Base-by-base conservation (phyloP, 2,329 filamentous ascomycete genomes). In the Colletotrichum kahawae region DNA sequence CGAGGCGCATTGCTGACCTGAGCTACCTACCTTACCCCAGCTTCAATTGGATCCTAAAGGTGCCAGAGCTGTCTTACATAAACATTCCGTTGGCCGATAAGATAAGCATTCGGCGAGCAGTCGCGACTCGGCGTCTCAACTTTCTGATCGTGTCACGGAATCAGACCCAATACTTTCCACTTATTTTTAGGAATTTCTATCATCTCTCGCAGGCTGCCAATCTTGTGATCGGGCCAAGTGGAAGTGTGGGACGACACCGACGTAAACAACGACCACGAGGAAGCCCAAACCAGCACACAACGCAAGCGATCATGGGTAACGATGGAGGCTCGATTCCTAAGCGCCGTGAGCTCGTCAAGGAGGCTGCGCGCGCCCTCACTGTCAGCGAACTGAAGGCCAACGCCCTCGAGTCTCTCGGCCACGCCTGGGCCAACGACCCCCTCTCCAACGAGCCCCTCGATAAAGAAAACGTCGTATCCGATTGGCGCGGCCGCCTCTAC, bases 261-360 rank as follows among this genome's bases (percentile, higher is more conserved):
- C 38, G 18, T 34, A 21, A 34, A 3, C n/a, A 63, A 18, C 21
- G 14, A 27, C 29, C 2, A 12, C 27, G 38, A 6, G 5, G 5
- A n/a, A 33, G 36, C 7, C 24, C 18, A 67, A n/a, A 18, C 18
- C 14, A n/a, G 16, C 27, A 14, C 24, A 34, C 29, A 6, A 59
- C 51, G 57, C 51, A 48, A 64, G 27, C 64, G 10, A 68, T 56
- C 77, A 98, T 99, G 97, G 97, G 97, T 83, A 99, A 99, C 87
- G 97, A 99, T 84, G 97, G 97, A 79, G 97, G 97, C 83, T 96
- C 95, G 79, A 99, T 99, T 79, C 97, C 97, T 7, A 98, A 94
- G 77, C 95, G 97, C 36, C 94, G 95, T 81, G 97, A 99, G 85
- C 94, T 99, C 60, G 97, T 99, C 83, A 98, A 98, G 85, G 94